phyloP scores from a whole-genome alignment of 225 moss, liverwort and hornwort genomes.

The Polytrichum commune region DNA sequence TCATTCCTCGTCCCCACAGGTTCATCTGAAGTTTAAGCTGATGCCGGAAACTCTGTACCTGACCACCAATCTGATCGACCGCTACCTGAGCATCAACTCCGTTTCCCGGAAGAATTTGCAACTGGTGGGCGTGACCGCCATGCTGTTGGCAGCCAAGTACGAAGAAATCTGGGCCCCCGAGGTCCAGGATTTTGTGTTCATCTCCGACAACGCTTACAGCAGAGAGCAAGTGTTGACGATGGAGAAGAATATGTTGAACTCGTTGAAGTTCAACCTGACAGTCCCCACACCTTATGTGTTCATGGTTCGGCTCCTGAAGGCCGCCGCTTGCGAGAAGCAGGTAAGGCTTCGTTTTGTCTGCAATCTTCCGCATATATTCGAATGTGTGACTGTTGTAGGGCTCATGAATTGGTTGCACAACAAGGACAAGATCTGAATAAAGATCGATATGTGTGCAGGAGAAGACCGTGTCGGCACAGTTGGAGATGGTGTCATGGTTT shows the following conservation, averaged over 20 bases:
- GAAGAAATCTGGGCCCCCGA: slow-evolving; percentile 95
- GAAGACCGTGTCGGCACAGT: slow-evolving; percentile 17
- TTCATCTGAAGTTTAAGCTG: slow-evolving; percentile 85
- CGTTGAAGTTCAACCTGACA: slow-evolving; percentile 81
- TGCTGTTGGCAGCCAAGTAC: slow-evolving; percentile 95
- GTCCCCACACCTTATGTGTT: slow-evolving; percentile 97
- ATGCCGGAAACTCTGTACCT: slow-evolving; percentile 93
- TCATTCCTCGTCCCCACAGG: slow-evolving; percentile 22
- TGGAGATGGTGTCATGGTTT: slow-evolving; percentile 73
- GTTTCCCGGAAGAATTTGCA: slow-evolving; percentile 88
- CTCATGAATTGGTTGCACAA: no score
- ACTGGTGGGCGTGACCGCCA: slow-evolving; percentile 87
- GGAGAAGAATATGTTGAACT: slow-evolving; percentile 95
- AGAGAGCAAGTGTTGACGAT: slow-evolving; percentile 78
- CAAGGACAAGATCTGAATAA: no score
- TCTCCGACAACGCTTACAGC: slow-evolving; percentile 85
- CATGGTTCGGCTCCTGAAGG: slow-evolving; percentile 82
- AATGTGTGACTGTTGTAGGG: no score
- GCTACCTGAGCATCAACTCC: slow-evolving; percentile 54
- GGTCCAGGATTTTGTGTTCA: slow-evolving; percentile 85
- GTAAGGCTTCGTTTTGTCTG: no score
- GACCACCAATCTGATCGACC: slow-evolving; percentile 85
- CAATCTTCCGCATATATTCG: no score
- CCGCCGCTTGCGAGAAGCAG: slow-evolving; percentile 74
- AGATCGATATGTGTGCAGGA: slow-evolving; percentile 1